These are phyloP conservation scores for Debaryomyces nepalensis DNA, from an alignment of 1,139 yeast species.

Conservation along the genomic window DNA sequence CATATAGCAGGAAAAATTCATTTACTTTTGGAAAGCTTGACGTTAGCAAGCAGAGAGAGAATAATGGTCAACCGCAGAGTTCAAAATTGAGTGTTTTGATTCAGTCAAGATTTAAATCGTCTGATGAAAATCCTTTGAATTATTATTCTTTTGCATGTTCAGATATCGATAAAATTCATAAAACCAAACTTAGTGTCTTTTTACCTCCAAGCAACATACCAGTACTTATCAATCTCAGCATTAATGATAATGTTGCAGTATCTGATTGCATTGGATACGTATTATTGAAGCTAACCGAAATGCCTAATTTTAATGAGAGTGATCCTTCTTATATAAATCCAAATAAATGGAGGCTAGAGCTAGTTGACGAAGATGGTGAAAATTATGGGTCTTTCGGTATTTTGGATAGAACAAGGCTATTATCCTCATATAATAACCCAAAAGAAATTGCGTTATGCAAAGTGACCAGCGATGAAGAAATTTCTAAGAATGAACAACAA, in stretches of 20 bases:
- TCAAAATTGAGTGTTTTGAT: constrained; percentile 50
- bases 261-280: constrained; percentile 70
- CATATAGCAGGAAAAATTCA: constrained; percentile 3
- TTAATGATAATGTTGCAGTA: constrained; percentile 53
- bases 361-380: constrained; percentile 82
- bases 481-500: constrained; percentile 37
- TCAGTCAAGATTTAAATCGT: constrained; percentile 37
- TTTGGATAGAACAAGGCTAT: constrained; percentile 56
- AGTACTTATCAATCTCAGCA: constrained; percentile 34
- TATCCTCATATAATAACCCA: constrained; percentile 64
- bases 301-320: constrained; percentile 25
- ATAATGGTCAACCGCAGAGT: constrained; percentile 4
- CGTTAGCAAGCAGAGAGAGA: not conserved
- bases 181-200: constrained; percentile 36
- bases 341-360: constrained; percentile 67
- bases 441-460: constrained; percentile 65
- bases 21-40: constrained; percentile 13
- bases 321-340: constrained; percentile 45
- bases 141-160: constrained; percentile 55
- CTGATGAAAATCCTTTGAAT: constrained; percentile 53
- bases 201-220: constrained; percentile 43
- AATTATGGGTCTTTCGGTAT: constrained; percentile 77
- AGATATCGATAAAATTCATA: constrained; percentile 27
- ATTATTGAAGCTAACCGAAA: constrained; percentile 39
- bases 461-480: constrained; percentile 44